Evolutionary conservation across 768 basidiomycete genomes (phyloP), one percentile per base, ranked within the genome.

Genomic region (Boletus coccyginus): DNA sequence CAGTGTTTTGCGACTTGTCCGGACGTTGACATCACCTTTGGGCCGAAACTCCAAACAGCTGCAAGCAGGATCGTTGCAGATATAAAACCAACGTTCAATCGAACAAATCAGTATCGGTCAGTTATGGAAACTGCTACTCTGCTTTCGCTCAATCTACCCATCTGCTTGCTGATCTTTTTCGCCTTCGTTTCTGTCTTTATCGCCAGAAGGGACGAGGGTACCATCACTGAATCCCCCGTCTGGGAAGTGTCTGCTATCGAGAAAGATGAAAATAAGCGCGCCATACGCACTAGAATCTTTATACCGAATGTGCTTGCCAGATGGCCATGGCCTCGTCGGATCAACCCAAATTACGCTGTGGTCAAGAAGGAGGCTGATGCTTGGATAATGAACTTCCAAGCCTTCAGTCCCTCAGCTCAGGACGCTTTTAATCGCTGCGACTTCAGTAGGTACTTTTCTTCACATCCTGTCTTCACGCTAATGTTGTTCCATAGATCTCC

Each of bases 251-350:
- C 42, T 6, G 7, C 21, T 3, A 5, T 8, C 8, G 29, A 33
- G 21, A 38, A 44, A 11, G 16, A 12, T 7, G 10, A 2, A 14
- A 11, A 11, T 3, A 13, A 16, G 16, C 5, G 10, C 19, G 36
- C 3, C 3, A 13, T 12, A 40, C 44, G 4, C 10, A 24, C 48
- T 8, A 38, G 27, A 47, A 14, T 62, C n/a, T 62, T 62, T 19
- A 21, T 62, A 5, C 61, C 61, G 3, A 49, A 54, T 21, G 16
- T 58, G n/a, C 49, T 62, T 11, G 39, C 32, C 4, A 48, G 56
- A 42, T 62, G 61, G 61, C 56, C 56, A 6, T 62, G 61, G 60
- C 47, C 55, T n/a, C 60, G 52, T 17, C 52, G 33, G 11, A 53
- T 63, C 1, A 59, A 55, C 33, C 47, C 51, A 7, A 1, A 59